Percentiles rank a stretch among this genome's conserved stretches.
Conservation (phyloP, 2,329 filamentous ascomycete genomes). For the Karstenula rhodostoma region DNA sequence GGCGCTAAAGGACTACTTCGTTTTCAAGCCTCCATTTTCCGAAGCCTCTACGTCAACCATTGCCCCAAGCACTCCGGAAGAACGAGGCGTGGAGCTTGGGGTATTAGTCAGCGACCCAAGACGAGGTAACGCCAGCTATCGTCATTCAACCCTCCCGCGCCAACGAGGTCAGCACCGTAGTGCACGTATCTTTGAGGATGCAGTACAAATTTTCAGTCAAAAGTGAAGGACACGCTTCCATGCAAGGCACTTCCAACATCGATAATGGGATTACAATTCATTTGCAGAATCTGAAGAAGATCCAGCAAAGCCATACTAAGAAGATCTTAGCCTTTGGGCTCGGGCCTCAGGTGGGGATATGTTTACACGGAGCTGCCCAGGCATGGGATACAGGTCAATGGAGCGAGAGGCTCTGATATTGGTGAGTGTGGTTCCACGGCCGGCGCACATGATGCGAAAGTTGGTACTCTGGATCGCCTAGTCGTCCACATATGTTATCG, state of each 20-base stretch:
- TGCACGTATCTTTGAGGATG: slow-evolving; percentile 33
- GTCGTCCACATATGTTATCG: too few relatives aligned
- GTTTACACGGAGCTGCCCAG: slow-evolving; percentile 39
- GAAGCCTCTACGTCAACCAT: slow-evolving; percentile 4
- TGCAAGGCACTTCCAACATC: slow-evolving; percentile 41
- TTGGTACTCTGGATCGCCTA: too few relatives aligned
- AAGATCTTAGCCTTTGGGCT: slow-evolving; percentile 34
- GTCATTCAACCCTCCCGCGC: slow-evolving; percentile 36
- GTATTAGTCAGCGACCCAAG: slow-evolving; percentile 5
- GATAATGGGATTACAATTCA: slow-evolving; percentile 43
- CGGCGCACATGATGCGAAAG: too few relatives aligned
- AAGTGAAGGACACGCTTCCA: slow-evolving; percentile 21
- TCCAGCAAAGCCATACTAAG: slow-evolving; percentile 26
- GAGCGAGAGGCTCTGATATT: slow-evolving; percentile 14
- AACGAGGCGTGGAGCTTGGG: slow-evolving; percentile 4
- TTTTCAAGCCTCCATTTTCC: neutral
- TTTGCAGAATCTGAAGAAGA: slow-evolving; percentile 34
- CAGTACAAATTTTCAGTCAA: slow-evolving; percentile 28
- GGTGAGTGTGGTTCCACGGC: slow-evolving; percentile 22
- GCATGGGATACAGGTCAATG: slow-evolving; percentile 8
- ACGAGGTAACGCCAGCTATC: neutral
- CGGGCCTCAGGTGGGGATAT: slow-evolving; percentile 43
- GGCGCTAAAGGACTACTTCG: neutral
- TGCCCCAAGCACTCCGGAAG: neutral
- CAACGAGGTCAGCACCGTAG: slow-evolving; percentile 27